Evolutionary conservation across 2,329 filamentous ascomycete species (phyloP).

Genomic region (Colletotrichum gloeosporioides): DNA sequence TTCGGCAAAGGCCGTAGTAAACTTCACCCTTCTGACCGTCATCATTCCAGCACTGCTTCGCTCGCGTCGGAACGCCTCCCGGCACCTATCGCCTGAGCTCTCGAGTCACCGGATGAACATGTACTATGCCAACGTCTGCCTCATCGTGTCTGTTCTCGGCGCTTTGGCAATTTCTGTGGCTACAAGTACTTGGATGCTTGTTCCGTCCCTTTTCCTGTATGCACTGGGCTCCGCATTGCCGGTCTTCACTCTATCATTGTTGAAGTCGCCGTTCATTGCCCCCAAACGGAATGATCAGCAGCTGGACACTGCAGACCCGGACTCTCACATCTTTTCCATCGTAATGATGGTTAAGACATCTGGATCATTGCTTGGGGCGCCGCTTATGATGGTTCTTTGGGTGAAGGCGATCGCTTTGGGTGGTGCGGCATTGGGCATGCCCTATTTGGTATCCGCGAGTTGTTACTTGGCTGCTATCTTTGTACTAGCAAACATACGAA

Average conservation of each 20-base stretch:
- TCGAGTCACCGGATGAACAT: conserved; percentile 35
- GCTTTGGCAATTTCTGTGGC: conserved; percentile 48
- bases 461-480: conserved; percentile 40
- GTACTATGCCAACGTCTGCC: conserved; percentile 39
- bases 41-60: conserved; percentile 44
- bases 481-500: conserved; percentile 29
- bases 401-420: conserved; percentile 46
- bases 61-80: background rate
- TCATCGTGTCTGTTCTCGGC: conserved; percentile 38
- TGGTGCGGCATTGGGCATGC: conserved; percentile 36
- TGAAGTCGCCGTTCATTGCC: conserved; percentile 47
- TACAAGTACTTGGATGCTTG: conserved; percentile 40
- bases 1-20: conserved; percentile 53
- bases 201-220: conserved; percentile 50
- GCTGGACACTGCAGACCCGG: conserved; percentile 26
- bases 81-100: conserved; percentile 21
- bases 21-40: conserved; percentile 48
- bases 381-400: conserved; percentile 53
- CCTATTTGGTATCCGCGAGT: conserved; percentile 44
- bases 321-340: conserved; percentile 53
- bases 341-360: conserved; percentile 56
- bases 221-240: conserved; percentile 54
- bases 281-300: background rate
- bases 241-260: conserved; percentile 53
- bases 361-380: conserved; percentile 52